Evolutionary conservation across 805 yeast species (phyloP), one percentile per base, ranked within the genome.

Genomic region (Clavispora fructus): DNA sequence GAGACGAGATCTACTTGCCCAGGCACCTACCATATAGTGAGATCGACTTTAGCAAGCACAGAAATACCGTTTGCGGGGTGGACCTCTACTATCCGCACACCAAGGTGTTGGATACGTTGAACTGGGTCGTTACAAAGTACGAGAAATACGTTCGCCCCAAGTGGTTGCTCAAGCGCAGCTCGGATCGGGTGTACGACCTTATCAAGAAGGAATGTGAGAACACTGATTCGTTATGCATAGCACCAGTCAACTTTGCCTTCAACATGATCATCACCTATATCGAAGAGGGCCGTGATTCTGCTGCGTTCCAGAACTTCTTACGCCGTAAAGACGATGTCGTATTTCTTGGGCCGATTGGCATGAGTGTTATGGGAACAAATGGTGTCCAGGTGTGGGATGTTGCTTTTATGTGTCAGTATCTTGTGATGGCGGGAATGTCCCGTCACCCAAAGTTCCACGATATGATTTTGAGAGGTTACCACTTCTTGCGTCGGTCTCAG

Each of bases 371-470:
- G 87, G 99, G 99, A 2, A 94, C 99, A 0, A 94, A 94, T 64
- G 99, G 99, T 23, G 88, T 87, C 0, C 99, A 94, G 66, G 91
- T 85, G 1, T 94, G 99, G 99, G 99, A 94, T 64, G 83, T 84
- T 26, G 91, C 97, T 0, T 92, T 94, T 68, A 85, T 87, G 46
- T 73, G 94, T 25, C 99, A 94, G 61, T 87, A 88, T 58, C 77
- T 80, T 51, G 82, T 88, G 49, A 70, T 78, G 57, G 87, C 96
- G 0, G 96, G 96, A 0, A 65, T 91, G 31, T 91, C 87, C 3
- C 85, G 82, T 27, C 55, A 72, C 30, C 82, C 86, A 0, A 81
- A 83, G 61, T 88, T 79, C 61, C 79, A 78, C 40, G 78, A 79
- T 7, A 71, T 80, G 54, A 78, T 94, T 16, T 73, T 73, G n/a